Evolutionary conservation across 345 rosid species (phyloP).

Genomic region (Abelmoschus esculentus): DNA sequence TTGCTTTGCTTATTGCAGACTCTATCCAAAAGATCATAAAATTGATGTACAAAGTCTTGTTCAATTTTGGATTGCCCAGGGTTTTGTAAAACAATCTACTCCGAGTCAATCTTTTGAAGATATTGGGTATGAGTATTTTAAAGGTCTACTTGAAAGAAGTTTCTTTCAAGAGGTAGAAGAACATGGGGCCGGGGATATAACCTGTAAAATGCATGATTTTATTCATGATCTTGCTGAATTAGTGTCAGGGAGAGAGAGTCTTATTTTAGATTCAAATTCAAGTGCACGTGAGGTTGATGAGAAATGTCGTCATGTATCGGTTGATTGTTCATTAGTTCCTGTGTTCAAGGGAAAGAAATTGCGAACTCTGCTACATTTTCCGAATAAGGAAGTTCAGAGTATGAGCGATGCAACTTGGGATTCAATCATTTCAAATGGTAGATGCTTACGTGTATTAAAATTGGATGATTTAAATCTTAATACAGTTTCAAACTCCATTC

Average conservation of each 20-base stretch:
- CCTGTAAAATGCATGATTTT: too few relatives aligned
- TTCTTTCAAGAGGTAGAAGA: neutral
- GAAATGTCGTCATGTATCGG: neutral
- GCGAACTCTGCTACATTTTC: neutral
- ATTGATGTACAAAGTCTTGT: too few relatives aligned
- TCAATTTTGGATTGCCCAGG: too few relatives aligned
- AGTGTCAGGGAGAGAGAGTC: neutral
- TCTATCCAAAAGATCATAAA: too few relatives aligned
- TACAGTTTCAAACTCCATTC: neutral
- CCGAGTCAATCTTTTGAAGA: too few relatives aligned
- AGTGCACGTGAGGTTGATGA: neutral
- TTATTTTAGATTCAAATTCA: neutral
- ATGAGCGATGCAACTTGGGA: neutral
- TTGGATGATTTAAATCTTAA: too few relatives aligned
- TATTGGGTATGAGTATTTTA: neutral
- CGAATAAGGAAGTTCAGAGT: fast-evolving
- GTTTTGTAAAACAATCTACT: too few relatives aligned
- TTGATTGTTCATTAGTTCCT: neutral
- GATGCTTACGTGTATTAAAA: neutral
- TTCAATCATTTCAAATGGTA: neutral
- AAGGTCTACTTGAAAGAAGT: neutral
- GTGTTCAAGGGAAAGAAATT: too few relatives aligned
- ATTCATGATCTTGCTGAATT: neutral
- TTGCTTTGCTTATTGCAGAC: too few relatives aligned
- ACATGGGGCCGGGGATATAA: too few relatives aligned